phyloP scores from a whole-genome alignment of 345 rosid species.

The Brassica incana region DNA sequence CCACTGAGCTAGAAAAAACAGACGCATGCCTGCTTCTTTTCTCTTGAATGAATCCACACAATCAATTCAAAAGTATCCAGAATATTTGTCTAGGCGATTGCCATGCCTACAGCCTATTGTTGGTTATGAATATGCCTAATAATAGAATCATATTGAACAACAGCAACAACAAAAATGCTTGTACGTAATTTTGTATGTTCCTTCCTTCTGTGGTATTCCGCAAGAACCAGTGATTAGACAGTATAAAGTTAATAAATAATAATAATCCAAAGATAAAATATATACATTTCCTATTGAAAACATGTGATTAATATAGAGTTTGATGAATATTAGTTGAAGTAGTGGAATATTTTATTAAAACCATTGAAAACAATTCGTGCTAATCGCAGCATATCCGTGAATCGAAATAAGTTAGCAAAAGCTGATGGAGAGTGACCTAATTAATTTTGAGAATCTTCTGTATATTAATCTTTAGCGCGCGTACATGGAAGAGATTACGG shows the following conservation, averaged over 20 bases:
- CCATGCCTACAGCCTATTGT: neutral
- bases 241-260: too few species aligned
- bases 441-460: constrained; percentile 7
- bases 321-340: neutral
- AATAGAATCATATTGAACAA: neutral
- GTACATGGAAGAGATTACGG: constrained; percentile 1
- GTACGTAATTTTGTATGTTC: too few species aligned
- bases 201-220: too few species aligned
- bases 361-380: neutral
- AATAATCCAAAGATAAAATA: too few species aligned
- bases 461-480: neutral
- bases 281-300: neutral
- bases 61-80: neutral
- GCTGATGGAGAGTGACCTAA: constrained; percentile 28
- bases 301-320: neutral
- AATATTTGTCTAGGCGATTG: neutral
- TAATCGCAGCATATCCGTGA: neutral
- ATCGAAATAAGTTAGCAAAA: neutral
- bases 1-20: neutral
- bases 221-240: too few species aligned
- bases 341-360: neutral
- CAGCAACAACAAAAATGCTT: neutral
- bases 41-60: neutral
- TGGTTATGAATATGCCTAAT: neutral
- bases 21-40: neutral